A percentile compares a stretch with the other conserved stretches of the same genome.
Evolutionary conservation across 257 asterid genomes (phyloP).

Genomic region (Verbascum thapsus): DNA sequence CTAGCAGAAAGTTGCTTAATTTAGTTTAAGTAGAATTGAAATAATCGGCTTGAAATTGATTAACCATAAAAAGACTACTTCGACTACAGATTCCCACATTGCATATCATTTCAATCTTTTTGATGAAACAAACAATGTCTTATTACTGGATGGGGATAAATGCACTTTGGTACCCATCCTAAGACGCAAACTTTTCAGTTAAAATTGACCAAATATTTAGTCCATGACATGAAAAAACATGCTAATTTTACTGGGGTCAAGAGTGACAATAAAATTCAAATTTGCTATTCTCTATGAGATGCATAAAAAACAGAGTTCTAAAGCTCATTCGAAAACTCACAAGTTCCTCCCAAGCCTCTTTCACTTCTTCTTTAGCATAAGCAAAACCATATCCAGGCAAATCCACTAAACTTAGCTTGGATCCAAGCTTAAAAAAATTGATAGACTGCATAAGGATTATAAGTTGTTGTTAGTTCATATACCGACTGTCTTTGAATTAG

Average conservation of each 20-base stretch:
- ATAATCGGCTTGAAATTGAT: background rate
- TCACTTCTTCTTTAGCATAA: constrained; percentile 93
- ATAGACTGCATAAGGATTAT: constrained; percentile 57
- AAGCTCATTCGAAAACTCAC: constrained; percentile 56
- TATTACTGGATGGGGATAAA: constrained; percentile 17
- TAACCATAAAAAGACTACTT: background rate
- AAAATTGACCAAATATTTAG: no score
- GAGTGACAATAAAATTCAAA: no score
- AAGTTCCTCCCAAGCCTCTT: constrained; percentile 98
- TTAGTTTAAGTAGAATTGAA: background rate
- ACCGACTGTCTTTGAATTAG: constrained; percentile 23
- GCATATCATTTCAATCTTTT: background rate
- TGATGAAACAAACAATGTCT: background rate
- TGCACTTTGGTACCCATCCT: no score
- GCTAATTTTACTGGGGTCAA: constrained; percentile 18
- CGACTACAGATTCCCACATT: constrained; percentile 5
- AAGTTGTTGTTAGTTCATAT: constrained; percentile 32
- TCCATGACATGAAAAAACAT: background rate
- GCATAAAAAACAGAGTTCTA: constrained; percentile 12
- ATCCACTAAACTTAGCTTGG: constrained; percentile 84
- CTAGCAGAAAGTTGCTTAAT: constrained; percentile 1
- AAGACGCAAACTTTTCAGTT: no score
- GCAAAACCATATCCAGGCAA: constrained; percentile 99
- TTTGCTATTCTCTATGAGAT: no score
- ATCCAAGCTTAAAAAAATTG: constrained; percentile 83